Evolutionary conservation across 2,329 filamentous ascomycete genomes (phyloP), one percentile per base, ranked within the genome.

Genomic region (Rhytidhysteron rufulum): DNA sequence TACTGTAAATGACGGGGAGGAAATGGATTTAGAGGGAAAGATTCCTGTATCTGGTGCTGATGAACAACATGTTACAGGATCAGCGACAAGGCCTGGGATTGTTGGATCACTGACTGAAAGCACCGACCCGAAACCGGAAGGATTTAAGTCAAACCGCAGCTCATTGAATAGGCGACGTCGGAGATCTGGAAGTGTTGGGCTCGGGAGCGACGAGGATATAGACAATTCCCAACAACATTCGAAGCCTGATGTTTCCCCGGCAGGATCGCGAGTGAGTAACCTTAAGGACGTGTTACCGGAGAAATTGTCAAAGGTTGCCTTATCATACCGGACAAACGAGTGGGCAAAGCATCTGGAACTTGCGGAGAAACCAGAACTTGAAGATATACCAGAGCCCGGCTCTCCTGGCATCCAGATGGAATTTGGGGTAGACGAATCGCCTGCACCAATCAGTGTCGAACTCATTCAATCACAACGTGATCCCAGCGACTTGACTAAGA

Each of bases 311-410:
- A 83, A 80, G 45, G 78, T 95, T 7, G 85, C 89, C 2, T 72
- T 88, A 60, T 86, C 85, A 0, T 95, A 93, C 58, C 80, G 91
- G 42, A 96, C 89, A 2, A 95, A 95, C 49, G 91, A 97, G 67
- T 97, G 91, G 91, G 88, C 89, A 0, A 96, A 95, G 62, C 88
- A 95, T 62, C 73, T 95, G 9, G 81, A 82, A 47, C 71, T 78
- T 31, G 89, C 91, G 5, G 90, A 96, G 13, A 69, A 71, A 4
- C 88, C 88, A 1, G 77, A 82, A 34, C 64, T 77, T 1, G 83
- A 88, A 6, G 76, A 80, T 2, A 62, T 86, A 10, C 71, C 77
- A 18, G 57, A 79, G 4, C 58, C 63, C 3, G 50, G 53, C 49
- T 74, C 60, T 57, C 74, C 47, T 62, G 74, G 51, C 43, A 66